These are phyloP conservation scores for Suhomyces atakaporum DNA, from an alignment of 1,139 yeast species.

Conservation along the genomic window DNA sequence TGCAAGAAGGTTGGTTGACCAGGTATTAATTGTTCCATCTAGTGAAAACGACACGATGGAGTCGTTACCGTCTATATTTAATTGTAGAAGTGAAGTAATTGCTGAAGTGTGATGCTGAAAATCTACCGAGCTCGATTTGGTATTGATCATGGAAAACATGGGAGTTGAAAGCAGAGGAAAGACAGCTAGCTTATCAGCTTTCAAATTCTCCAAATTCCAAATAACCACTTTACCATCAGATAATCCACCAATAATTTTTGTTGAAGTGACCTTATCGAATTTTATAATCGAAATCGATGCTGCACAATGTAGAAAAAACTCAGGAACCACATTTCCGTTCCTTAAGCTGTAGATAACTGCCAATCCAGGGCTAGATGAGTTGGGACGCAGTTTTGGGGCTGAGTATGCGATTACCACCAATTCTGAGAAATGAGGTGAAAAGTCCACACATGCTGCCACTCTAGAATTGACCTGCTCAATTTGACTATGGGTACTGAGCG, in stretches of 20 bases:
- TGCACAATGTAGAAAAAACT: constrained; percentile 44
- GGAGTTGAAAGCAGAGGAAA: constrained; percentile 36
- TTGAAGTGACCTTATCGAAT: constrained; percentile 34
- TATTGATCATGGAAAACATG: constrained; percentile 15
- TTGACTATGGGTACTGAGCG: background rate
- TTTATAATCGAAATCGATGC: constrained; percentile 48
- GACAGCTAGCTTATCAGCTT: constrained; percentile 20
- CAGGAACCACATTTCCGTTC: constrained; percentile 37
- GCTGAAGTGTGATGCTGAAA: constrained; percentile 16
- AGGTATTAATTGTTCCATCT: constrained; percentile 39
- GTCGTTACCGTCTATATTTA: constrained; percentile 27
- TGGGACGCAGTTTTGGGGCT: background rate
- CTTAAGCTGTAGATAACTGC: constrained; percentile 32
- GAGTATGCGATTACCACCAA: constrained; percentile 41
- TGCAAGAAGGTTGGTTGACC: constrained; percentile 45
- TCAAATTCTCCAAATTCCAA: constrained; percentile 35
- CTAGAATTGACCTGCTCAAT: constrained; percentile 4
- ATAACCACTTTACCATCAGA: constrained; percentile 39
- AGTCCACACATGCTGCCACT: constrained; percentile 40
- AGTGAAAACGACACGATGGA: constrained; percentile 34
- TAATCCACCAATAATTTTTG: constrained; percentile 40
- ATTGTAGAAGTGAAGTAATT: constrained; percentile 21
- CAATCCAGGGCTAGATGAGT: constrained; percentile 30
- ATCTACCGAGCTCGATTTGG: constrained; percentile 4
- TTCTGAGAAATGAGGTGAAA: constrained; percentile 44